Evolutionary conservation across 2,329 filamentous ascomycete genomes (phyloP), one percentile per base, ranked within the genome.

Genomic region (Sphaerostilbella broomeana): DNA sequence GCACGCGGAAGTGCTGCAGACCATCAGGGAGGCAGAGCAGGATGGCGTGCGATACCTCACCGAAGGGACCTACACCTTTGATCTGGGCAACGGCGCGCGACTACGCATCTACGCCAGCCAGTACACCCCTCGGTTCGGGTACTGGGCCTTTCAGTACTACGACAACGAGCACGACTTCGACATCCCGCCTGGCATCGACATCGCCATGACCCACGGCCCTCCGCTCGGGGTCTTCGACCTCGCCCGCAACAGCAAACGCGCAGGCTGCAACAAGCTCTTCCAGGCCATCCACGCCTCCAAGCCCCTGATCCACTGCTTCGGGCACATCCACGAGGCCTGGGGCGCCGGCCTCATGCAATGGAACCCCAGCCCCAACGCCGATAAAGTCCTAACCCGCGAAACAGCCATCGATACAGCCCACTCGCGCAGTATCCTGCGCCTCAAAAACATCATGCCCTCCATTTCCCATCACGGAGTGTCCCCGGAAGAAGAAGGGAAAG

Each of bases 281-380:
- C 53, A 51, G 0, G 69, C 73, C 0, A 50, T 78, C 0, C 58
- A 62, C 2, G 50, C 51, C 0, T 61, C 65, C 1, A 59, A 57
- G 19, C 73, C 74, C 2, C 51, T 53, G 6, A 46, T 78, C 4
- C 71, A 76, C 51, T 77, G 72, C 51, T 78, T 77, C 42, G 74
- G 74, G 0, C 75, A 78, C 44, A 70, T 77, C n/a, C 75, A 79
- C 49, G 71, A 76, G 47, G 68, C 63, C 0, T 81, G 75, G 73
- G 79, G 78, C 3, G 69, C 65, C 0, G 70, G 68, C 37, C 43
- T 74, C 3, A 66, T 76, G 0, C 58, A 60, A 1, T 83, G 77
- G 79, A 58, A 53, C 10, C 16, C 46, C 7, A 0, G 62, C 58
- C 9, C n/a, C 7, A 21, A 16, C 10, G 22, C 18, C 18, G 16